phyloP scores from a whole-genome alignment of 805 yeast species.

The Barnettozyma wickerhamii region DNA sequence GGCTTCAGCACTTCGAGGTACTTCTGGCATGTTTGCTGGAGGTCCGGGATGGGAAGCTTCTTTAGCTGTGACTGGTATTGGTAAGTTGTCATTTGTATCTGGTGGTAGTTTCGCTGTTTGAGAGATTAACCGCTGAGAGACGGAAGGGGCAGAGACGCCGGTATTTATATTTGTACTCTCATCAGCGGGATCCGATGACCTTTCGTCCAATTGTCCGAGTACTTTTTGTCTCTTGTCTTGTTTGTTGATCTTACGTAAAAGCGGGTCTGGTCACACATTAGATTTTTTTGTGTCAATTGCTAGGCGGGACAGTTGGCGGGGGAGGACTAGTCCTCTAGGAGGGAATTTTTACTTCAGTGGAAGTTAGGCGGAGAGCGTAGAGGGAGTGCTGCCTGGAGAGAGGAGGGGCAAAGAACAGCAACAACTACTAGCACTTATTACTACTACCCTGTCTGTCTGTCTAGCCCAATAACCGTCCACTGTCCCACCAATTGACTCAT shows the following conservation, averaged over 20 bases:
- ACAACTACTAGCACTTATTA: too few relatives aligned
- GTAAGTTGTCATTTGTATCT: constrained; percentile 38
- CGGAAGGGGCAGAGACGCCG: background rate
- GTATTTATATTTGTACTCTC: background rate
- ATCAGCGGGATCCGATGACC: background rate
- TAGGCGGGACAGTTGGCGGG: background rate
- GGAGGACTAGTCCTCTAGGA: too few relatives aligned
- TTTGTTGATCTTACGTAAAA: background rate
- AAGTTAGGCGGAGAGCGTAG: too few relatives aligned
- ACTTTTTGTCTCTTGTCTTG: background rate
- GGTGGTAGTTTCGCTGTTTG: background rate
- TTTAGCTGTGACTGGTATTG: constrained; percentile 53
- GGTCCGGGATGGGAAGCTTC: constrained; percentile 78
- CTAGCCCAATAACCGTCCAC: too few relatives aligned
- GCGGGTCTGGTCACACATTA: background rate
- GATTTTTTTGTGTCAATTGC: background rate
- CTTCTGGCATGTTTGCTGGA: constrained; percentile 58
- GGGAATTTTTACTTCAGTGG: too few relatives aligned
- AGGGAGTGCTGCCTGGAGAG: too few relatives aligned
- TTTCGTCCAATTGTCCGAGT: background rate
- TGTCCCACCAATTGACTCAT: too few relatives aligned
- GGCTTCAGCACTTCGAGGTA: constrained; percentile 72
- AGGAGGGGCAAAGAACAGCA: too few relatives aligned
- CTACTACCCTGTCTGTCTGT: too few relatives aligned
- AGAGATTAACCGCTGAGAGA: background rate